Evolutionary conservation across 306 rosid genomes (phyloP), one percentile per base, ranked within the genome.

Genomic region (Lathyrus oleraceus): DNA sequence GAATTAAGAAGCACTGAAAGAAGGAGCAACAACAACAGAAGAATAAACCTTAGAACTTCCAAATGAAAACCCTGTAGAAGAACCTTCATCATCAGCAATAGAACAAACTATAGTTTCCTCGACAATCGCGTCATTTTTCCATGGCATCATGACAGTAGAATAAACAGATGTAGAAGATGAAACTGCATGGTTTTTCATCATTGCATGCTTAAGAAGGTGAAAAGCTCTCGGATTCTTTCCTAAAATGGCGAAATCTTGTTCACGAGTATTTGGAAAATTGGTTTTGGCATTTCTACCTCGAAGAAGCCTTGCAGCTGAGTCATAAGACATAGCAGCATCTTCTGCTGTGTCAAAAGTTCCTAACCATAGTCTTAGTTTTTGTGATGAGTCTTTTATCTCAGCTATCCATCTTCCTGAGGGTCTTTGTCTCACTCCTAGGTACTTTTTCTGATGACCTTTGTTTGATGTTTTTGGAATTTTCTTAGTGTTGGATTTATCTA

Each of bases 391-490:
- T 60, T 91, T 91, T 73, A 91, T 91, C 80, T 91, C 97, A 10
- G 97, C 96, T 28, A 89, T 89, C 97, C 97, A 91, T 84, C 96
- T 87, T 62, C 97, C 97, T 67, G 97, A 91, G 15, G 94, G 97
- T 71, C 98, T 86, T 63, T 87, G 89, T 75, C 98, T 87, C 53
- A 92, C 98, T 57, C 97, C 98, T 7, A 89, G 78, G 62, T 78
- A 92, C 81, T 84, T 92, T 66, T 78, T 84, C 25, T 51, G 20
- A 47, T 79, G 83, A 44, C 39, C 42, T 47, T 63, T 80, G 48
- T 52, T 70, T 61, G 23, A 36, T 75, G 23, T 58, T 75, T 73
- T 70, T 65, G 73, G 61, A 66, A 51, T 62, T 75, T 68, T 69
- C 73, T 62, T 69, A 57, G 16, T 68, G 19, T 61, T 4, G 48